phyloP scores from a whole-genome alignment of 306 rosid genomes.

The Gleditsia sinensis region DNA sequence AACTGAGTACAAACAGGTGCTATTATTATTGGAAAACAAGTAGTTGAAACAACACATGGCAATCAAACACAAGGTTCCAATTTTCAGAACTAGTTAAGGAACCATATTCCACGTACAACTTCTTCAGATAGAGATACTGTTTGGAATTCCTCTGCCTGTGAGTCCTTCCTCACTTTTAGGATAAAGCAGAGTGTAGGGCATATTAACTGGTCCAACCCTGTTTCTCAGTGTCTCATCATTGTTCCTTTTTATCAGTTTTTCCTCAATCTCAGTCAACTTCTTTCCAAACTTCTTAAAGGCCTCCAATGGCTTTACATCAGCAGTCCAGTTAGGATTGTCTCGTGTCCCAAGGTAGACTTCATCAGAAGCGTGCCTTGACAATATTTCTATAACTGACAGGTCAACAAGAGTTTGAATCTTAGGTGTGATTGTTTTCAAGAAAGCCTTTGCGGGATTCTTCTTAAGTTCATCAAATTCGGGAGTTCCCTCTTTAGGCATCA shows the following conservation, averaged over 20 bases:
- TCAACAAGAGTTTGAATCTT: conserved; percentile 51
- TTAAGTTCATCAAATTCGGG: conserved; percentile 50
- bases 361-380: conserved; percentile 71
- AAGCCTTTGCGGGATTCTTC: conserved; percentile 46
- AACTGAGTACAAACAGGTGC: background rate
- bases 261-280: conserved; percentile 30
- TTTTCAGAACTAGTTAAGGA: no score
- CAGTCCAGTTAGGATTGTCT: conserved; percentile 38
- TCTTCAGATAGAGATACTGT: conserved; percentile 55
- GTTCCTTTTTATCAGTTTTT: conserved; percentile 11
- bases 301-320: conserved; percentile 21
- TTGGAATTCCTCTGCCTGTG: conserved; percentile 69
- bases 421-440: conserved; percentile 58
- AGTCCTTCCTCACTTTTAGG: conserved; percentile 63
- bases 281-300: conserved; percentile 38
- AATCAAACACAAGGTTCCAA: no score
- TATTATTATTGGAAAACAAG: background rate
- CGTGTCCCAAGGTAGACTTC: conserved; percentile 57
- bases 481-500: conserved; percentile 58
- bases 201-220: conserved; percentile 40
- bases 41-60: no score
- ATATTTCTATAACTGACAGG: conserved; percentile 55
- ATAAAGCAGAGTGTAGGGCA: conserved; percentile 68
- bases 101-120: no score
- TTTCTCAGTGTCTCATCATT: conserved; percentile 22